phyloP scores from a whole-genome alignment of 2,329 filamentous ascomycete genomes.

The Exutisphaerella laricina region DNA sequence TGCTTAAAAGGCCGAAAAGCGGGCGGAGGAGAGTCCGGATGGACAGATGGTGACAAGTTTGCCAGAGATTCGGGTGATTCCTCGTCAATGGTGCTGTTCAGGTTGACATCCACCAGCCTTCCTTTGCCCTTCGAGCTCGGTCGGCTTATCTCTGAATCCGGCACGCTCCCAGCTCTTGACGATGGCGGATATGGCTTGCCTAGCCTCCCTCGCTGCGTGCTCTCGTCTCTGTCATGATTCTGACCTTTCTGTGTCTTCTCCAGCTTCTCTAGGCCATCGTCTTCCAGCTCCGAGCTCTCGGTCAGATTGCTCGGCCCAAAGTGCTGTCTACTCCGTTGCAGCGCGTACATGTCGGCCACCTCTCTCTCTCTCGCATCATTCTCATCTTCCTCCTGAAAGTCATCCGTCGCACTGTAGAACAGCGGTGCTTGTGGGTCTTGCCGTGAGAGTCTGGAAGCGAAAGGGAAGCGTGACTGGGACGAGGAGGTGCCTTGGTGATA shows the following conservation, averaged over 20 bases:
- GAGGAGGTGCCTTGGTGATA: slow-evolving; percentile 64
- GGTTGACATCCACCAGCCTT: slow-evolving; percentile 76
- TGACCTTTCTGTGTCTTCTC: slow-evolving; percentile 37
- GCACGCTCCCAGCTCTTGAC: slow-evolving; percentile 38
- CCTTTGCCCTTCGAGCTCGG: slow-evolving; percentile 55
- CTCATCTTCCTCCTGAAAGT: slow-evolving; percentile 88
- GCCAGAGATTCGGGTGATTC: slow-evolving; percentile 35
- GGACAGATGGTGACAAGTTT: slow-evolving; percentile 34
- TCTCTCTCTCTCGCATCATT: slow-evolving; percentile 57
- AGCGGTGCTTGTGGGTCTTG: slow-evolving; percentile 69
- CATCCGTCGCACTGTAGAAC: slow-evolving; percentile 88
- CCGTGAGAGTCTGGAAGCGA: slow-evolving; percentile 68
- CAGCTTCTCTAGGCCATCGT: slow-evolving; percentile 47
- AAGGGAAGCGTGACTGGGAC: slow-evolving; percentile 69
- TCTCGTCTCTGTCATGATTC: slow-evolving; percentile 36
- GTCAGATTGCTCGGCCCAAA: slow-evolving; percentile 78
- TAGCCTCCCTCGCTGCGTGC: slow-evolving; percentile 35
- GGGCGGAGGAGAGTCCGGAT: slow-evolving; percentile 43
- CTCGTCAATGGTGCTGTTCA: slow-evolving; percentile 59
- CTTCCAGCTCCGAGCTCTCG: slow-evolving; percentile 78
- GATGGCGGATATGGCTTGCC: slow-evolving; percentile 31
- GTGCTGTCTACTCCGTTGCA: slow-evolving; percentile 83
- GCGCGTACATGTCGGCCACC: slow-evolving; percentile 86
- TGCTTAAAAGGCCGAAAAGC: slow-evolving; percentile 54
- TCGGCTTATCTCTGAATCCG: slow-evolving; percentile 37